phyloP scores from a whole-genome alignment of 495 filamentous ascomycete genomes.

The Cudoniella acicularis region DNA sequence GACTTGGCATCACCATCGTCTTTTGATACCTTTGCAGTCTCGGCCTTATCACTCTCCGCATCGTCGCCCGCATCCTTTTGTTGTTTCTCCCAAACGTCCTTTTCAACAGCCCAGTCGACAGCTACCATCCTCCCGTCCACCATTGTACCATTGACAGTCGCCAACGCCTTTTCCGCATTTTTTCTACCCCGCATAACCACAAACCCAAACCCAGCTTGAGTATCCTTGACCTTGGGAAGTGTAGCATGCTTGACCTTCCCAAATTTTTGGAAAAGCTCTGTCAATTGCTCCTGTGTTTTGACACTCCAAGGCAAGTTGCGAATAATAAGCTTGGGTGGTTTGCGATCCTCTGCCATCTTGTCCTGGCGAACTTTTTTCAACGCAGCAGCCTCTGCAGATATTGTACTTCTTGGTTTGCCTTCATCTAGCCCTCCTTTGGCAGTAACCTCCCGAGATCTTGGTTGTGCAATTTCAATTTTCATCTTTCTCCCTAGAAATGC shows the following conservation, averaged over 20 bases:
- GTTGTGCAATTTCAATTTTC: slow-evolving; percentile 81
- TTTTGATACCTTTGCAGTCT: slow-evolving; percentile 33
- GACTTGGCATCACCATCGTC: slow-evolving; percentile 37
- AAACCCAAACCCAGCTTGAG: slow-evolving; percentile 86
- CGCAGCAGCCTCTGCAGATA: slow-evolving; percentile 42
- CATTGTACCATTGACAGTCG: slow-evolving; percentile 80
- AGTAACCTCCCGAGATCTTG: slow-evolving; percentile 61
- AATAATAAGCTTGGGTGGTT: slow-evolving; percentile 82
- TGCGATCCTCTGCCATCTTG: slow-evolving; percentile 48
- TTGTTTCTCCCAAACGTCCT: slow-evolving; percentile 71
- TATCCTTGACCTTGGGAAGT: slow-evolving; percentile 68
- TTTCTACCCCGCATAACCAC: slow-evolving; percentile 81
- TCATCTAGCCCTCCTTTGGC: slow-evolving; percentile 36
- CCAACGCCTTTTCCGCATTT: slow-evolving; percentile 88
- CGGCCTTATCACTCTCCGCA: background rate
- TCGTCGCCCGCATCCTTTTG: slow-evolving; percentile 24
- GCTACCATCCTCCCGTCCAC: slow-evolving; percentile 83
- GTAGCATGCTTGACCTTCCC: slow-evolving; percentile 83
- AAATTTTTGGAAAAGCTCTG: slow-evolving; percentile 72
- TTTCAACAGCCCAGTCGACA: slow-evolving; percentile 96
- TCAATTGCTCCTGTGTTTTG: slow-evolving; percentile 75
- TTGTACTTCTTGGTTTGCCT: slow-evolving; percentile 41
- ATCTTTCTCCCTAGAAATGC: slow-evolving; percentile 75
- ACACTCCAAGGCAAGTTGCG: slow-evolving; percentile 96
- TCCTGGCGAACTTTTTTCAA: slow-evolving; percentile 56